Evolutionary conservation across 208 protist species (phyloP), one percentile per base, ranked within the genome.

Genomic region (Acanthamoeba healyi): DNA sequence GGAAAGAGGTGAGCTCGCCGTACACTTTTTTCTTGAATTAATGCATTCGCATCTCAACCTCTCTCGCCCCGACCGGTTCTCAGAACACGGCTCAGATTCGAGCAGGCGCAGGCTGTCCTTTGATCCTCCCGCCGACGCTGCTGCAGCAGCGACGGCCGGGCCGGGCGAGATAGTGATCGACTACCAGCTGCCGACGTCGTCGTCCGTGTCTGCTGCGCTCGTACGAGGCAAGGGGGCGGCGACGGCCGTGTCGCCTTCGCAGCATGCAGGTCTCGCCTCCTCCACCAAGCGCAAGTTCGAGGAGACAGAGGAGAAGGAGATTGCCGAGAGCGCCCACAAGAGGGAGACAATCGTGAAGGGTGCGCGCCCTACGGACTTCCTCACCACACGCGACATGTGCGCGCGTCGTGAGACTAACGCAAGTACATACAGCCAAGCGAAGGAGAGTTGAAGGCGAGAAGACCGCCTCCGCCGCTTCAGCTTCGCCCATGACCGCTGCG

Each of bases 271-370:
- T 44, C 72, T 34, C 7, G 38, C 26, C 38, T 22, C 38, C 32
- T 29, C 24, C 1, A 36, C 79, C 15, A 70, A 90, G 32, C 49
- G 82, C 26, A 63, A 90, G 36, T 90, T 72, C 34, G 49, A 90
- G 14, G 58, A 90, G 54, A 72, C 82, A n/a, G 82, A 86, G 29
- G 77, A 86, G 77, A 86, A 86, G 77, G 77, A 49, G 44, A 54
- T 86, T 22, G 77, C 77, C 17, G 77, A 86, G 77, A 86, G 42
- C 29, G 7, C 15, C 12, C 77, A 58, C 26, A 86, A 86, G 42
- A 32, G 77, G 32, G 77, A 86, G n/a, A 56, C 44, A 19, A 26
- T 82, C 70, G 22, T 79, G 3, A 79, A 40, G 36, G 70, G 70
- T 79, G 46, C 32, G 22, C 36, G 61, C 34, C 32, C 51, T 22